Evolutionary conservation across 176 grass and related monocot genomes (phyloP), one percentile per base, ranked within the genome.

Genomic region (Rhynchospora tenuis): DNA sequence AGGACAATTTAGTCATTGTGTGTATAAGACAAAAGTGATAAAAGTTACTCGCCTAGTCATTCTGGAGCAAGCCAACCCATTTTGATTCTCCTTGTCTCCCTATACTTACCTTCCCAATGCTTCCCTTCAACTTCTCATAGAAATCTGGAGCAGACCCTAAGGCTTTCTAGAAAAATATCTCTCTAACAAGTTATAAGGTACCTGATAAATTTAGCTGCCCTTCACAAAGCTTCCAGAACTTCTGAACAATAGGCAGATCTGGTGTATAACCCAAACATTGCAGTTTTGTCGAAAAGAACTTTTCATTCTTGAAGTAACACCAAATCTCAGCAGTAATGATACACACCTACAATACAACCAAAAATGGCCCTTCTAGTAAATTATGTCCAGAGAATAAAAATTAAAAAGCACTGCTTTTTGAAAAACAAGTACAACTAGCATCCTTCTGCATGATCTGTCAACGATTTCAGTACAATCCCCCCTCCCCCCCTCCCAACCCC

Each of bases 261-360:
- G 96, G 92, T 63, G 78, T 74, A 86, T 95, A 98, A 78, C 93
- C 93, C 77, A 98, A 84, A 84, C 86, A 88, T 84, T 93, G 87
- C 27, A 98, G 83, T 79, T 60, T 93, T 78, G 93, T 98, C 52
- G 91, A 91, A 85, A 89, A 91, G 81, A 88, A 98, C 45, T 90
- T 98, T 57, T 89, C 88, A 65, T 93, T 98, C 84, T 91, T 95
- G 86, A 98, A 98, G 78, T 95, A 91, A 86, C 96, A 95, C 96
- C 96, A 98, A 86, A 93, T 86, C 26, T 98, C 96, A 76, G 93
- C 89, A 67, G 87, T 89, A 82, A 98, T 95, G 56, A 93, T 79
- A 74, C 89, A 93, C 44, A 95, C 93, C 96, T 98, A 83, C 73
- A 91, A 3, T 24, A 31, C 73, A 76, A 54, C 73, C 45, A 31